Conservation (phyloP, 257 asterid genomes). For the Forsythia suspensa region DNA sequence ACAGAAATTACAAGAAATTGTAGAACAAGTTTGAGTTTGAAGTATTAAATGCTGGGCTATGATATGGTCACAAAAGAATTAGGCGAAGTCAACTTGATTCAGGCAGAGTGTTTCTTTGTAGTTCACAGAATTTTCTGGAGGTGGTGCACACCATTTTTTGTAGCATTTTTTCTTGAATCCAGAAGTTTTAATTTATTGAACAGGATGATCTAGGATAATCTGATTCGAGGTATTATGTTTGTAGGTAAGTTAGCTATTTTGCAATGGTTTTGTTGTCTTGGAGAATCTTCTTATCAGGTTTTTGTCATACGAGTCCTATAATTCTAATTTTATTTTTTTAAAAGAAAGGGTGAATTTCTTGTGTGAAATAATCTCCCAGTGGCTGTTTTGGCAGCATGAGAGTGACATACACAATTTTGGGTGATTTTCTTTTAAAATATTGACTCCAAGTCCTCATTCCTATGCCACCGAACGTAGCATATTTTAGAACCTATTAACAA, state of each 20-base stretch:
- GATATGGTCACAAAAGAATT: constrained; percentile 3
- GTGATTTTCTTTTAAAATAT: neutral
- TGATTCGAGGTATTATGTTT: neutral
- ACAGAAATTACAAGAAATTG: constrained; percentile 1
- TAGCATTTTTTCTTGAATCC: neutral
- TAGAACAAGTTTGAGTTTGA: neutral
- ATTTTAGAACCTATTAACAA: neutral
- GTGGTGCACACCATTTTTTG: neutral
- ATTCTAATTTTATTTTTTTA: neutral
- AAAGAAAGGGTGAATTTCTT: neutral
- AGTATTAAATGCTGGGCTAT: constrained; percentile 4
- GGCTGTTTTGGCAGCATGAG: constrained; percentile 2
- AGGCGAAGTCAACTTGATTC: constrained; percentile 11
- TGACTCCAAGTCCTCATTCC: neutral
- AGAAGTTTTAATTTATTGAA: neutral
- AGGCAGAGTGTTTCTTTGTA: neutral
- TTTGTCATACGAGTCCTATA: neutral
- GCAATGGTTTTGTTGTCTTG: constrained; percentile 15
- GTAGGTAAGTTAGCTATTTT: constrained; percentile 5
- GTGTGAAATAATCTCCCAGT: neutral
- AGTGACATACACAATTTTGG: neutral
- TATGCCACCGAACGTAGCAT: neutral
- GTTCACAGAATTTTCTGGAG: neutral
- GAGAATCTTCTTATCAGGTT: neutral
- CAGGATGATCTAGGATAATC: neutral